Evolutionary conservation across 2,329 filamentous ascomycete genomes (phyloP).

Genomic region (Aspergillus brunneoviolaceus): DNA sequence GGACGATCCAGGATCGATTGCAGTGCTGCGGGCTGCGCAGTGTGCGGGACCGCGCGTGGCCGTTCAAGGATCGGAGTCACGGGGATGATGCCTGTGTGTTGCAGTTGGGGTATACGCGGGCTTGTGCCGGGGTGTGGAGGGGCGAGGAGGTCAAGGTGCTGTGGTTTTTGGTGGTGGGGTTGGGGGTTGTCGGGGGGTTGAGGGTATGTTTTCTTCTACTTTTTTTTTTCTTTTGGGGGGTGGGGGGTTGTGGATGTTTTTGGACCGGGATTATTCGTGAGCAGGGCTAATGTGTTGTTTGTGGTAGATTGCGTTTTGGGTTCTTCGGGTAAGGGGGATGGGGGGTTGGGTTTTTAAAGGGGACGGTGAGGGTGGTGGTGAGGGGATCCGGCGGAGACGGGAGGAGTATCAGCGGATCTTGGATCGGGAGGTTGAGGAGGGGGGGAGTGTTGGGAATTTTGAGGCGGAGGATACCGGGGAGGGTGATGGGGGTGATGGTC

Average conservation of each 20-base stretch:
- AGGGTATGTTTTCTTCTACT: background rate
- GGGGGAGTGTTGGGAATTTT: background rate
- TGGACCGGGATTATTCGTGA: background rate
- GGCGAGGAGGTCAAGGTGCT: background rate
- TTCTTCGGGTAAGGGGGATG: background rate
- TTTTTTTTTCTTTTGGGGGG: background rate
- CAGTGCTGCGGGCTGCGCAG: conserved; percentile 39
- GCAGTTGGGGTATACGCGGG: conserved; percentile 31
- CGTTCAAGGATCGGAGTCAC: conserved; percentile 34
- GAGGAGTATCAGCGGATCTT: background rate
- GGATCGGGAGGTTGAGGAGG: background rate
- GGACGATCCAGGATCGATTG: conserved; percentile 34
- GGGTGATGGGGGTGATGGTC: background rate
- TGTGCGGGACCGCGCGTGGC: conserved; percentile 39
- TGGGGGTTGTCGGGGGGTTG: background rate
- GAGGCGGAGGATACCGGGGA: background rate
- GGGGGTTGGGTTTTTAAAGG: background rate
- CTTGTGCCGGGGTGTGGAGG: conserved; percentile 32
- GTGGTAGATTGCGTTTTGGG: background rate
- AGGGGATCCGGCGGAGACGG: background rate
- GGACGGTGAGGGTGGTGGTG: background rate
- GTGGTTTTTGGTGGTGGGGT: background rate
- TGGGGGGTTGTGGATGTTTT: background rate
- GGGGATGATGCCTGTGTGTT: conserved; percentile 33
- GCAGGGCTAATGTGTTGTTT: background rate